phyloP scores from a whole-genome alignment of 2,329 filamentous ascomycete genomes.

The Talaromyces rugulosus region DNA sequence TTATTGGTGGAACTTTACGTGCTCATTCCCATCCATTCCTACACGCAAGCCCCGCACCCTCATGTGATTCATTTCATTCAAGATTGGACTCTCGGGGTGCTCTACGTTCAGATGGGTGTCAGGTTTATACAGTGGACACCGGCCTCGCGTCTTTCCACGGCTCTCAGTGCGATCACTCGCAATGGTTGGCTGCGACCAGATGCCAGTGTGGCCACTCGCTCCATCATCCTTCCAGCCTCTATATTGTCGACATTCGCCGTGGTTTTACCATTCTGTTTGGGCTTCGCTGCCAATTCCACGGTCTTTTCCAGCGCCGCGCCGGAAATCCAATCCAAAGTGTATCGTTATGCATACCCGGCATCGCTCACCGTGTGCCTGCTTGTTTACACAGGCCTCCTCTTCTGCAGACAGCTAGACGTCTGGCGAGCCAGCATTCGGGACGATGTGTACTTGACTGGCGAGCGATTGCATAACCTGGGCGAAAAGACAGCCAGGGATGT shows the following conservation, averaged over 20 bases:
- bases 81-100: conserved; percentile 86
- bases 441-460: conserved; percentile 93
- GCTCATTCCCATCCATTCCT: conserved; percentile 79
- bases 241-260: conserved; percentile 62
- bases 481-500: conserved; percentile 46
- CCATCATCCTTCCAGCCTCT: conserved; percentile 74
- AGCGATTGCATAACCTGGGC: conserved; percentile 91
- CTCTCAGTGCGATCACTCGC: conserved; percentile 68
- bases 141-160: conserved; percentile 66
- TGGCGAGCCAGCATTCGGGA: conserved; percentile 84
- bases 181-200: conserved; percentile 78
- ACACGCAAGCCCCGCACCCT: conserved; percentile 46
- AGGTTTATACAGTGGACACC: conserved; percentile 66
- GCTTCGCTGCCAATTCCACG: conserved; percentile 47
- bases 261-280: conserved; percentile 59
- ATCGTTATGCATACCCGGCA: conserved; percentile 71
- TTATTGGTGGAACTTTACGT: conserved; percentile 83
- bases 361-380: conserved; percentile 53
- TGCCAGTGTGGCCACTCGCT: conserved; percentile 71
- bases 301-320: conserved; percentile 27
- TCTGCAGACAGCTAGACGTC: conserved; percentile 56
- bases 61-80: conserved; percentile 74
- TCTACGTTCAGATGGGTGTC: conserved; percentile 78
- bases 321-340: conserved; percentile 42
- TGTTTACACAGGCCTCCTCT: conserved; percentile 35